Base-by-base conservation (phyloP, 2,329 filamentous ascomycete species). In the Penicillium hordei region DNA sequence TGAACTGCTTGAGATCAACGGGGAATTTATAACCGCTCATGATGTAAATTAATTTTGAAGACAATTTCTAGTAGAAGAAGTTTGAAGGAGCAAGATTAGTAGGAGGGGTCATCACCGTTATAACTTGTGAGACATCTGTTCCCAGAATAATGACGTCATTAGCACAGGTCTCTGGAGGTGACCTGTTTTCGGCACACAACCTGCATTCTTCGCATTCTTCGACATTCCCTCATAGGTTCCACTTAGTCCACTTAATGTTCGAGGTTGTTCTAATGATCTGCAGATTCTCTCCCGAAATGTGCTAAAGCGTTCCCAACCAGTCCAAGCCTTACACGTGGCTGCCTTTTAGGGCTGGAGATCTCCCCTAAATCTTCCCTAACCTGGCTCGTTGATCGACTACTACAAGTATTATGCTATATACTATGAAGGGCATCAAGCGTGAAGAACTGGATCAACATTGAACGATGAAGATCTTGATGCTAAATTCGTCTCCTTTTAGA, bases 1-100 rank as follows among this genome's bases (percentile, higher is more conserved):
- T 73, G 68, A 74, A 74, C 48, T 72, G 68, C 48, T 60, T 63
- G 25, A 74, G 62, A 55, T 72, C 70, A 43, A 74, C 71, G 25
- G 71, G 71, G 49, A 72, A 69, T 57, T 55, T 68, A 51, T 61
- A 55, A 48, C 57, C 57, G 38, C 52, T 45, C 44, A 60, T 52
- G 23, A 31, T 65, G 31, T n/a, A 43, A 44, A 39, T n/a, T 31
- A 3, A 21, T 5, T 46, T 51, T 36, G 10, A 12, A 23, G 2
- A 29, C 15, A 19, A 19, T 45, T 3, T 52, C 12, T 4, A 21
- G 42, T 29, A 13, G 0, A 17, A 27, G 38, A 23, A 10, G 29
- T 33, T 12, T 19, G 6, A 27, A 52, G 9, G 2, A 52, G 34
- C 34, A 48, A 27, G 33, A 17, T 15, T 1, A 27, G 4, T 7